A percentile compares a stretch with the other conserved stretches of the same genome.
These are phyloP conservation scores for Malassezia obtusa DNA, from an alignment of 1,284 basidiomycete genomes.

Conservation along the genomic window DNA sequence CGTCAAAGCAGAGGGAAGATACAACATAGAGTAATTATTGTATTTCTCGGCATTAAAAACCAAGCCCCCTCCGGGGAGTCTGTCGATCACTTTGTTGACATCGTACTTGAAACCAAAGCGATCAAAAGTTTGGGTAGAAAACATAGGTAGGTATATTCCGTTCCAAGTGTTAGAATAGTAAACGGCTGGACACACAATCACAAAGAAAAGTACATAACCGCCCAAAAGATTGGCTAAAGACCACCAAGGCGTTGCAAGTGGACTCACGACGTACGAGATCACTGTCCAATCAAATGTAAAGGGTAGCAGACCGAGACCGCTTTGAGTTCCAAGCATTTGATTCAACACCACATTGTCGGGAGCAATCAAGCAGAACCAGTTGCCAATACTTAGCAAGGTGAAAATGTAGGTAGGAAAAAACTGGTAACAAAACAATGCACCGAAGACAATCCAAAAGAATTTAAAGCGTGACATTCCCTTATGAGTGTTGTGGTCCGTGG, in stretches of 20 bases:
- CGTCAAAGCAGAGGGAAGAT: conserved; percentile 74
- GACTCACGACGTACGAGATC: conserved; percentile 79
- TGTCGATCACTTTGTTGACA: conserved; percentile 57
- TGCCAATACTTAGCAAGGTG: conserved; percentile 29
- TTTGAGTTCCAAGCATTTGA: conserved; percentile 33
- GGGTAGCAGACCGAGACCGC: conserved; percentile 66
- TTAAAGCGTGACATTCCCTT: conserved; percentile 51
- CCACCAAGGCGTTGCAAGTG: conserved; percentile 94
- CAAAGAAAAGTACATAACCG: conserved; percentile 81
- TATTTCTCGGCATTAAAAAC: conserved; percentile 68
- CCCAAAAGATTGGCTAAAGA: conserved; percentile 78
- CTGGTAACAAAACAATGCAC: conserved; percentile 66
- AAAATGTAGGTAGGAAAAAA: conserved; percentile 41
- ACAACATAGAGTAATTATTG: conserved; percentile 75
- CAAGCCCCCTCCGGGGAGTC: conserved; percentile 50
- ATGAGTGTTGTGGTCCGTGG: conserved; percentile 11
- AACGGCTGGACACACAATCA: conserved; percentile 57
- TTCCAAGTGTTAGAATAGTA: conserved; percentile 74
- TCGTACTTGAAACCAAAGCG: conserved; percentile 70
- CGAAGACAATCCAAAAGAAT: conserved; percentile 29
- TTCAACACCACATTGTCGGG: conserved; percentile 38
- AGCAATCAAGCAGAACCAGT: conserved; percentile 38
- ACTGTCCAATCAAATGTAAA: conserved; percentile 93
- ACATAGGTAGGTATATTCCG: conserved; percentile 35
- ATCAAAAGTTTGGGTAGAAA: conserved; percentile 66